Evolutionary conservation across 2,329 filamentous ascomycete species (phyloP), one percentile per base, ranked within the genome.

Genomic region (Monilinia laxa): DNA sequence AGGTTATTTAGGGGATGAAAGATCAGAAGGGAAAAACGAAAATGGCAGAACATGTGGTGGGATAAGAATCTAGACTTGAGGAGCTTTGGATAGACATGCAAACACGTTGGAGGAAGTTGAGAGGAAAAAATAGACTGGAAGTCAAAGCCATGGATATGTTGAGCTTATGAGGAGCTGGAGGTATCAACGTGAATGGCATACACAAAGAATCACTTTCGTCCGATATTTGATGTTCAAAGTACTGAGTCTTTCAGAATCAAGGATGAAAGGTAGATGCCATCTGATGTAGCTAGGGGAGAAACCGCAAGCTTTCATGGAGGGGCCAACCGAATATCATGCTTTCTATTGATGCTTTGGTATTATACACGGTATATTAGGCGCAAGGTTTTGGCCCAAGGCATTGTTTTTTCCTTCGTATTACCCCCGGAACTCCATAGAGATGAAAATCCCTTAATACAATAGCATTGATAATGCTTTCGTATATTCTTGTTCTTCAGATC

Each of bases 391-490:
- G 40, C 20, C 42, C 42, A 35, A 60, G 58, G 58, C 38, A 62
- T 20, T 23, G 28, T 35, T 14, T n/a, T 42, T 42, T 42, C 47
- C 38, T 51, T 62, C 45, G 58, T 62, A 31, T 35, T 40, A n/a
- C 51, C 10, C 60, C 60, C 49, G 54, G 23, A 63, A 63, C 60
- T 53, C 60, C 60, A 53, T n/a, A 63, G 31, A n/a, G 49, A 63
- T 53, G 35, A 62, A 49, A 54, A 42, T 3, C 23, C 42, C 45
- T 60, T n/a, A 18, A 63, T 63, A 53, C 23, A 53, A 63, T 42
- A 20, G 23, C 49, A 53, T 42, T 20, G 18, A 5, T 3, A 42
- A 54, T 31, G 31, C 51, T 38, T 11, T 31, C 28, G 12, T 40
- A 4, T 16, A 28, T 40, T 51, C 23, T 42, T n/a, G n/a, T n/a